Evolutionary conservation across 225 moss, liverwort and hornwort genomes (phyloP).

Genomic region (Sphagnum tenellum): DNA sequence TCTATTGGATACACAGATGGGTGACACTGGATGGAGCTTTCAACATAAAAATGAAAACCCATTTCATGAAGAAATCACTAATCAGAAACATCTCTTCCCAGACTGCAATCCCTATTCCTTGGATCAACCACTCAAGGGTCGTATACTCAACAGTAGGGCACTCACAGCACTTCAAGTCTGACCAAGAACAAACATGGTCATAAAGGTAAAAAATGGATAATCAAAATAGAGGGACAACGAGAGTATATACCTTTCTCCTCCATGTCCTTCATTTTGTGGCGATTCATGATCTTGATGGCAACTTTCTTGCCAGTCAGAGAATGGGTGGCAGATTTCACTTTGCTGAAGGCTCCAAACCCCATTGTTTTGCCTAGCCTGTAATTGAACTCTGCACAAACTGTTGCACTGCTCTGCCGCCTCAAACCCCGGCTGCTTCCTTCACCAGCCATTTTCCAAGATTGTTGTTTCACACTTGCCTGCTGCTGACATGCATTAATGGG

Average conservation of each 20-base stretch:
- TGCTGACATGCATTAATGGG: background rate
- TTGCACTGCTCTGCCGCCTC: conserved; percentile 35
- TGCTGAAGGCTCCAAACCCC: conserved; percentile 89
- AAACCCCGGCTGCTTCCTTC: conserved; percentile 25
- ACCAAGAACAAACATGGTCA: too few relatives aligned
- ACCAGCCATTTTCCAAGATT: conserved; percentile 31
- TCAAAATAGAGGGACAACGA: too few relatives aligned
- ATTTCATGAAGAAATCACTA: too few relatives aligned
- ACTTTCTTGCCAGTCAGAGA: conserved; percentile 75
- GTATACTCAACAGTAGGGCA: too few relatives aligned
- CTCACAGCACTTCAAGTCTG: too few relatives aligned
- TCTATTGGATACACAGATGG: too few relatives aligned
- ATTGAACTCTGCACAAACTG: conserved; percentile 68
- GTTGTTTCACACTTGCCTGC: conserved; percentile 17
- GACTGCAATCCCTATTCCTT: too few relatives aligned
- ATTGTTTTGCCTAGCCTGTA: conserved; percentile 78
- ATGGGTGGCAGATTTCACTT: conserved; percentile 88
- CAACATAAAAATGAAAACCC: too few relatives aligned
- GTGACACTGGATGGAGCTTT: too few relatives aligned
- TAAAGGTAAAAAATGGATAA: too few relatives aligned
- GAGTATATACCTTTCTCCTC: conserved; percentile 67
- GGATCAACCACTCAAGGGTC: too few relatives aligned
- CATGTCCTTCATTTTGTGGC: conserved; percentile 89
- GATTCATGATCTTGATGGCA: conserved; percentile 87
- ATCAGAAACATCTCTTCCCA: too few relatives aligned